phyloP scores from a whole-genome alignment of 768 basidiomycete genomes.

The Dendrothele bispora region DNA sequence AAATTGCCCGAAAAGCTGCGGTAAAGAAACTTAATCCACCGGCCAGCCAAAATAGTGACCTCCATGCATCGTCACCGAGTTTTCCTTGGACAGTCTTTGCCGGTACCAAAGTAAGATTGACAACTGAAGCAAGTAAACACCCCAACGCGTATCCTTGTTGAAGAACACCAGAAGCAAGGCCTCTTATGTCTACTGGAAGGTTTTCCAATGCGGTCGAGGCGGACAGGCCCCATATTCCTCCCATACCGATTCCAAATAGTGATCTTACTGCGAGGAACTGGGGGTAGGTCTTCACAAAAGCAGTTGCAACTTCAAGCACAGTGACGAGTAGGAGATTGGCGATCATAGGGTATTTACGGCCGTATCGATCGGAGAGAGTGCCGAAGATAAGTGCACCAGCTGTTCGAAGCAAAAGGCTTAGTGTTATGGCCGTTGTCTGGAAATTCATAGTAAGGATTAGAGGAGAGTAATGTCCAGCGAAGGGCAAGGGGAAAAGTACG shows the following conservation, averaged over 20 bases:
- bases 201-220: constrained; percentile 60
- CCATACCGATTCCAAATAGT: constrained; percentile 64
- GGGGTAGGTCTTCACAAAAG: not conserved
- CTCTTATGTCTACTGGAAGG: constrained; percentile 57
- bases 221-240: constrained; percentile 61
- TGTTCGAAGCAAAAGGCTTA: constrained; percentile 72
- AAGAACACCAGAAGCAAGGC: constrained; percentile 61
- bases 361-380: constrained; percentile 29
- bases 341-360: constrained; percentile 15
- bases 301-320: not conserved
- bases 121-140: constrained; percentile 61
- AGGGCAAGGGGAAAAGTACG: constrained; percentile 64
- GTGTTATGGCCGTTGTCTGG: constrained; percentile 65
- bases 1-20: constrained; percentile 45
- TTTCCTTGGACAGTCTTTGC: not conserved
- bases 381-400: constrained; percentile 35
- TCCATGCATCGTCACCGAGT: no score
- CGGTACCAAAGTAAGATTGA: constrained; percentile 50
- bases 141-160: constrained; percentile 70
- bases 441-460: no score
- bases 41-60: constrained; percentile 59
- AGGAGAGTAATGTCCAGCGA: no score
- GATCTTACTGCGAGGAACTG: constrained; percentile 51
- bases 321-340: constrained; percentile 30
- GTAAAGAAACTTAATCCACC: constrained; percentile 50